Evolutionary conservation across 2,329 filamentous ascomycete genomes (phyloP), one percentile per base, ranked within the genome.

Genomic region (Penicillium psychrosexuale): DNA sequence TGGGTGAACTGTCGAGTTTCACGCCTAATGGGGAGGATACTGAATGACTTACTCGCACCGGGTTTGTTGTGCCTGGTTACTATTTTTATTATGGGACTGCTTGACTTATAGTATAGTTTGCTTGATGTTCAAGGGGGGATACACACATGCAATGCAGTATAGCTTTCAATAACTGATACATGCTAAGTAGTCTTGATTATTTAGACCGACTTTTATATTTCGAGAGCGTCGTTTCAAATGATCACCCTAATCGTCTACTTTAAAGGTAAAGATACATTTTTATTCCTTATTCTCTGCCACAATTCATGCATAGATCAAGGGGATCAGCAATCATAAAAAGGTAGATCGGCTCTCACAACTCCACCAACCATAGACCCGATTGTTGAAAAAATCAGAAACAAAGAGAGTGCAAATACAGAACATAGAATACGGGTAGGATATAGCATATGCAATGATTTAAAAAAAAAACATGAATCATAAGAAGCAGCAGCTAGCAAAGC

Each of bases 11-110:
- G 11, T 42, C 44, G n/a, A 38, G 28, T 42, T 17, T 24, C 5
- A n/a, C 19, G 15, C 15, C 22, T 7, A 34, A 24, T n/a, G 30
- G 8, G 8, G 28, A 56, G 12, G 9, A 34, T 47, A 89, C 93
- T 47, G 93, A 87, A 72, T 50, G 17, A 30, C 30, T 9, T 27
- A 17, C 13, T 34, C 37, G 1, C 27, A n/a, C 9, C 3, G 36
- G 12, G 19, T 42, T 33, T 40, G 37, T 50, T 40, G 24, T 27
- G 17, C 4, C 30, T 30, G 36, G 17, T 8, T 22, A 22, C n/a
- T 39, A 47, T 31, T 40, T 1, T 49, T 40, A 19, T 17, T 11
- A 24, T 31, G 13, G n/a, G 12, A 4, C 45, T 47, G 15, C 17
- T 47, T 27, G 9, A 27, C 15, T 28, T 28, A 47, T 6, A 24